These are phyloP conservation scores for Suhomyces guaymorum DNA, from an alignment of 1,139 yeast species.

Conservation along the genomic window DNA sequence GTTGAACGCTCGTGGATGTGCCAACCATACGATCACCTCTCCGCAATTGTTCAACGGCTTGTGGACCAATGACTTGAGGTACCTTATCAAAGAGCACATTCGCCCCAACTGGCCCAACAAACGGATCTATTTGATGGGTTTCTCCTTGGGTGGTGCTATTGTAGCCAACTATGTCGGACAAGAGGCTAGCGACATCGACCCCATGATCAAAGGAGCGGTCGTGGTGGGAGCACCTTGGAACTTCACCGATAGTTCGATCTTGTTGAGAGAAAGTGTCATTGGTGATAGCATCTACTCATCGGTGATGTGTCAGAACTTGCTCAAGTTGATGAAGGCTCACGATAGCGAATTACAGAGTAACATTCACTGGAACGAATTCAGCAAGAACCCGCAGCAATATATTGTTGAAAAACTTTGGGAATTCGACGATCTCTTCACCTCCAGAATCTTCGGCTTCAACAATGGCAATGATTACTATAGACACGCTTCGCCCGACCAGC, in stretches of 20 bases:
- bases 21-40: conserved; percentile 56
- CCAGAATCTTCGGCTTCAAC: conserved; percentile 70
- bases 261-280: conserved; percentile 39
- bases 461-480: conserved; percentile 74
- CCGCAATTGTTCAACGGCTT: conserved; percentile 61
- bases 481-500: conserved; percentile 62
- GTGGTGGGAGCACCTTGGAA: conserved; percentile 84
- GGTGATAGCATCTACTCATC: conserved; percentile 56
- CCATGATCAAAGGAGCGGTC: conserved; percentile 49
- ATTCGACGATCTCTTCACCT: conserved; percentile 74
- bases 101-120: conserved; percentile 50
- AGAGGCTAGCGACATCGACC: conserved; percentile 46
- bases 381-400: conserved; percentile 35
- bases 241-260: conserved; percentile 52
- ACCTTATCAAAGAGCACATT: conserved; percentile 50
- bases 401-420: conserved; percentile 41
- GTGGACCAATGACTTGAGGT: conserved; percentile 63
- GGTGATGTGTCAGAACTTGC: conserved; percentile 51
- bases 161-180: conserved; percentile 79
- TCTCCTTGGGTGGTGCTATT: conserved; percentile 72
- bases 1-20: conserved; percentile 61
- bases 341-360: conserved; percentile 31
- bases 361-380: conserved; percentile 31
- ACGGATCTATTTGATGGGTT: conserved; percentile 52
- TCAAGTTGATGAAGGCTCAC: conserved; percentile 47